Evolutionary conservation across 768 basidiomycete genomes (phyloP), one percentile per base, ranked within the genome.

Genomic region (Mycena kentingensis): DNA sequence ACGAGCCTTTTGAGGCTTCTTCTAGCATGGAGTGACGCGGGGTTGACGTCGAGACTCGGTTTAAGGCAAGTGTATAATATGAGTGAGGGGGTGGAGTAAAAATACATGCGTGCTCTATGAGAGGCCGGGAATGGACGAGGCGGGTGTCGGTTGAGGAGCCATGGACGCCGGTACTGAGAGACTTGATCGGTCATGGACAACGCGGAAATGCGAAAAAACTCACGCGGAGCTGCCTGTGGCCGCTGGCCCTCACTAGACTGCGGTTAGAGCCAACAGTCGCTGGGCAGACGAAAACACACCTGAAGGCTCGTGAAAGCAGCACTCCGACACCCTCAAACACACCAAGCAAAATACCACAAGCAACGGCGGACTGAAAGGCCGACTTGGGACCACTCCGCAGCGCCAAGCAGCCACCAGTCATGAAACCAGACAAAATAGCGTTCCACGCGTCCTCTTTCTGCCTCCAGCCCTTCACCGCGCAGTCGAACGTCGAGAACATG

Each of bases 361-460:
- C 90, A 39, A 99, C 80, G 16, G 96, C 96, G n/a, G 91, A 94
- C 15, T 88, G 88, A 38, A 98, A 74, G 22, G 93, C 93, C 22
- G 91, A 85, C 73, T 81, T 87, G 25, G 96, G 97, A 16, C 96
- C 96, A 76, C 96, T 92, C 75, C 96, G 82, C 56, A 90, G 82
- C 52, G 96, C 97, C 48, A 98, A 73, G 69, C 91, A 95, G 49
- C 97, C 97, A 71, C 97, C 97, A 10, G 97, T 98, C 85, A 97
- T 82, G 75, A 99, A 99, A 38, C 97, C 97, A 22, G 94, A 93
- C 46, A 97, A 88, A 64, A 99, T 98, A 35, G 94, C 94, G 67
- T 99, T 99, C 94, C 94, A 99, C 46, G 96, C 90, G 70, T 97
- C 95, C 72, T 97, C 94, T 69, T 98, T 97, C 76, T 97, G 93